Evolutionary conservation across 148 eudicot species (phyloP).

Genomic region (Chenopodium berlandieri): DNA sequence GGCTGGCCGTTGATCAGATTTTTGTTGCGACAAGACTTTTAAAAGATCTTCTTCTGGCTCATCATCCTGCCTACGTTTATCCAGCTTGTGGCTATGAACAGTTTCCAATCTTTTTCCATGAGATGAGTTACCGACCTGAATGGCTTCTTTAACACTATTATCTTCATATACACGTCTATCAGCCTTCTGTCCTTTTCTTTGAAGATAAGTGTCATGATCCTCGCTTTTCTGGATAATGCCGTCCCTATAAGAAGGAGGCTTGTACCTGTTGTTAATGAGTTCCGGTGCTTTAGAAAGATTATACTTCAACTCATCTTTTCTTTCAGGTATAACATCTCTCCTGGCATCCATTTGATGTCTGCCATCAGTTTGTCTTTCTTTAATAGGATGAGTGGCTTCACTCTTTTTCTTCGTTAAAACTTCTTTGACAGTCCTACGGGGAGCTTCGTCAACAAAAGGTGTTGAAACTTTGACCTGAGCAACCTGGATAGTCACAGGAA

Average conservation of each 20-base stretch:
- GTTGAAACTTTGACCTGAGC: slow-evolving; percentile 26
- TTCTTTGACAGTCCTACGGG: slow-evolving; percentile 30
- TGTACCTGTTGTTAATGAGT: slow-evolving; percentile 22
- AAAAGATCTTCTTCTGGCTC: slow-evolving; percentile 24
- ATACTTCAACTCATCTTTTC: slow-evolving; percentile 37
- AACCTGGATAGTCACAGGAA: slow-evolving; percentile 27
- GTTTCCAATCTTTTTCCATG: slow-evolving; percentile 33
- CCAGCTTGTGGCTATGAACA: slow-evolving; percentile 25
- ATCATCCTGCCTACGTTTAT: slow-evolving; percentile 19
- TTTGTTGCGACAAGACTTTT: slow-evolving; percentile 27
- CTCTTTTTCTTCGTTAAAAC: slow-evolving; percentile 30
- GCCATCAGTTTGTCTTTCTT: slow-evolving; percentile 27
- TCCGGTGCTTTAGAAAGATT: slow-evolving; percentile 30
- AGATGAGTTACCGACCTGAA: slow-evolving; percentile 38
- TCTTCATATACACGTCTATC: slow-evolving; percentile 32
- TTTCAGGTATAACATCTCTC: slow-evolving; percentile 25
- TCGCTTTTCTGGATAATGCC: slow-evolving; percentile 33
- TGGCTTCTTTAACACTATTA: slow-evolving; percentile 25
- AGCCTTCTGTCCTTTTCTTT: slow-evolving; percentile 26
- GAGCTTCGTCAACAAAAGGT: slow-evolving; percentile 31
- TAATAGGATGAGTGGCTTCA: slow-evolving; percentile 26
- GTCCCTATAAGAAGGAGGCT: slow-evolving; percentile 29
- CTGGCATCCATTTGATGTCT: slow-evolving; percentile 24
- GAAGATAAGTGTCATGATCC: slow-evolving; percentile 27
- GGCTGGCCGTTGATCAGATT: slow-evolving; percentile 29